These are phyloP conservation scores for Lobosporangium transversale DNA, from an alignment of 192 early-diverging fungal genomes.

Conservation along the genomic window DNA sequence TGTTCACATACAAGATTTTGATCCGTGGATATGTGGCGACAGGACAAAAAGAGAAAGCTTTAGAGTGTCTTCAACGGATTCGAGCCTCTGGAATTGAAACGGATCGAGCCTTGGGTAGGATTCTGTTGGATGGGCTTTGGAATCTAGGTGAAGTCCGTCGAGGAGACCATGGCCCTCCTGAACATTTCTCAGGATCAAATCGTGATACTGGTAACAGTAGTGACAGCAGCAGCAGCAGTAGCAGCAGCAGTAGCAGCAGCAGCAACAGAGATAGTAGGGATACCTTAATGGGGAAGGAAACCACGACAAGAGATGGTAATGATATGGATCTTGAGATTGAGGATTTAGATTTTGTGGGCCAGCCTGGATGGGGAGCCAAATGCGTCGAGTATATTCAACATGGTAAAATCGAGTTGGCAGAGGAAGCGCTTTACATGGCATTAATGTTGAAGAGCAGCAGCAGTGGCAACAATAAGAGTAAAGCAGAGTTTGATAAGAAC, in stretches of 20 bases:
- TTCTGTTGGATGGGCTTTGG: conserved; percentile 34
- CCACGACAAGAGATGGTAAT: neutral
- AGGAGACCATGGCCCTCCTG: conserved; percentile 24
- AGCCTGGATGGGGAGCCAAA: conserved; percentile 26
- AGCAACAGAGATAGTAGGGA: no score
- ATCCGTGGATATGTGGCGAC: conserved; percentile 31
- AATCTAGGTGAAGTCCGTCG: conserved; percentile 11
- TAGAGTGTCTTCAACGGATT: conserved; percentile 30
- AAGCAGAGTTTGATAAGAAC: neutral
- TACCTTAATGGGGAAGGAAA: neutral
- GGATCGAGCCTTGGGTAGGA: conserved; percentile 32
- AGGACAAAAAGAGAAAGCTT: conserved; percentile 28
- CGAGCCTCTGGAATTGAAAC: conserved; percentile 31
- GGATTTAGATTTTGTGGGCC: neutral
- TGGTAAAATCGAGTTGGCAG: conserved; percentile 22
- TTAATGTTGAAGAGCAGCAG: no score
- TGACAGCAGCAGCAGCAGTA: no score
- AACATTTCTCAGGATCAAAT: no score
- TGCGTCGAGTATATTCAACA: conserved; percentile 21
- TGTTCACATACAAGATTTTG: conserved; percentile 46
- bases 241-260: no score
- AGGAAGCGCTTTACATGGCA: conserved; percentile 26
- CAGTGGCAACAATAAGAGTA: no score
- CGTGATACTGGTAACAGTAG: no score
- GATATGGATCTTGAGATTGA: neutral